Base-by-base conservation (phyloP, 495 filamentous ascomycete genomes). In the Podospora appendiculata region DNA sequence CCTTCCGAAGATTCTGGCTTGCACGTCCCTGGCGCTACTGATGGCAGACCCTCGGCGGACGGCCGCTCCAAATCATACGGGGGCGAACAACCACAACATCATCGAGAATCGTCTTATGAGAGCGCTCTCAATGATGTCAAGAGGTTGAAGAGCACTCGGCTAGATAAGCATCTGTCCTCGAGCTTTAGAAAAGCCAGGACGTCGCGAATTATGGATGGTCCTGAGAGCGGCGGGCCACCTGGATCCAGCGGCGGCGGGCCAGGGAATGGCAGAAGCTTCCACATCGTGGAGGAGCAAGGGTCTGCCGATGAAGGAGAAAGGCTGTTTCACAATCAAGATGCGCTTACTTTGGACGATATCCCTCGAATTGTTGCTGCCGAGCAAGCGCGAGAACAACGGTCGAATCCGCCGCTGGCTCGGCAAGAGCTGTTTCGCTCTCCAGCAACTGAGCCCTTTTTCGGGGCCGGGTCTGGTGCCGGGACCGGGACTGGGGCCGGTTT, bases 361-460 rank as follows among this genome's bases (percentile, higher is more conserved):
- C 92, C 93, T n/a, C 79, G 92, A 55, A 94, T 99, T 56, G 89
- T 96, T 41, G 93, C 93, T 3, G 89, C 92, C 8, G 89, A 96
- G 60, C 93, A 97, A 70, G 91, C 93, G 32, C 84, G 86, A 63
- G 91, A 95, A 63, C 91, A 95, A 64, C 81, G 49, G 85, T 90
- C 14, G n/a, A 48, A 54, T 25, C 94, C 88, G 39, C 85, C 77
- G 54, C 87, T 89, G 60, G 82, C 85, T 13, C 82, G 88, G 35
- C 83, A 85, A 45, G 83, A 89, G 53, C 76, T 93, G 19, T 83
- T 95, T 59, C 61, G 84, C 76, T 68, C 84, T 64, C 53, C 83
- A 32, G 69, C 76, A 33, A 72, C 72, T 12, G 80, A 90, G 54
- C 81, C 87, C 14, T 81, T 75, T 51, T 80, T 89, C 12, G 54